Base-by-base conservation (phyloP, 2,329 filamentous ascomycete species). In the Kalmusia sp. region DNA sequence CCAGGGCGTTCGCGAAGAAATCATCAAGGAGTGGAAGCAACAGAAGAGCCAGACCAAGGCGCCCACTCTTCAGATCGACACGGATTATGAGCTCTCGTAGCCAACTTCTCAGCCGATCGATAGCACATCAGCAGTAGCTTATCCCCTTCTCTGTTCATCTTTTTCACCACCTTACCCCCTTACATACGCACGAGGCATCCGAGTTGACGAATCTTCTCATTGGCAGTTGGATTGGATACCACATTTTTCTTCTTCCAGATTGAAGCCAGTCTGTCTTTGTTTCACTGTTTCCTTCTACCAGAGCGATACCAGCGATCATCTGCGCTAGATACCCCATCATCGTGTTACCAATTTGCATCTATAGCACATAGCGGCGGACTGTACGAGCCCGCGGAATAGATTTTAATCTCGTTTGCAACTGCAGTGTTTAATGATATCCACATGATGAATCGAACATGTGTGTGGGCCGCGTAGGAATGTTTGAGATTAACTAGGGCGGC, bases 1-100 rank as follows among this genome's bases (percentile, higher is more conserved):
- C 73, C 83, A 82, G 61, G 87, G 84, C 52, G 92, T 97, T 6
- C 83, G 95, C 28, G 87, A 91, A 70, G 93, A 98, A 78, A 86
- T 98, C 61, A 84, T 88, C 34, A 82, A 83, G 40, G 93, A 97
- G 67, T 88, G 85, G 80, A 78, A 68, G 72, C 76, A 77, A 64
- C 74, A 71, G 56, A 72, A 69, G 67, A 70, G 65, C 47, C 65
- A 68, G 62, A 58, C 57, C 34, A 67, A 68, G 61, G 69, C 72
- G 53, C 75, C 75, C 22, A 76, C 71, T 38, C 65, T 77, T 39
- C 69, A 70, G 56, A 71, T 77, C 28, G 71, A 76, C 54, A 59
- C 71, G 22, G 67, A 63, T 49, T 70, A 65, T 57, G 70, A 70
- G 56, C 58, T 61, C 12, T 46, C 62, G 53, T 70, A 62, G 58